A percentile compares a stretch with the other conserved stretches of the same genome.
phyloP scores from a whole-genome alignment of 371 early-diverging fungal genomes.

The Actinomucor elegans region DNA sequence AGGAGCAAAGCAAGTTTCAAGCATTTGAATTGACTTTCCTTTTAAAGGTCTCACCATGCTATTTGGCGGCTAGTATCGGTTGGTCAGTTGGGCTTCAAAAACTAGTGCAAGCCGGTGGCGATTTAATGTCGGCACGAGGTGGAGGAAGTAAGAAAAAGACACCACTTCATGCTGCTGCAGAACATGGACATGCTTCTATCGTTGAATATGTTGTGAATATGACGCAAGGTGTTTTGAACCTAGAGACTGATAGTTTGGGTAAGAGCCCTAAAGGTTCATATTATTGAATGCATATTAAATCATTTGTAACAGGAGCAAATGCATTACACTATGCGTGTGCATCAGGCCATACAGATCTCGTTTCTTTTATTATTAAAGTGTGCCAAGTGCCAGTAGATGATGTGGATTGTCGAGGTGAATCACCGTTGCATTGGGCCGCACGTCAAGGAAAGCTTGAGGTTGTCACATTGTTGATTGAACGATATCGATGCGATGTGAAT shows the following conservation, averaged over 20 bases:
- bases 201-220: slow-evolving; percentile 39
- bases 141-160: slow-evolving; percentile 39
- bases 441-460: slow-evolving; percentile 35
- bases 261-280: too few species aligned
- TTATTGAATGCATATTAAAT: too few species aligned
- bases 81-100: slow-evolving; percentile 42
- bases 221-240: slow-evolving; percentile 37
- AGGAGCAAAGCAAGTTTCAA: neutral
- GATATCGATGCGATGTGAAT: slow-evolving; percentile 34
- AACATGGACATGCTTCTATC: slow-evolving; percentile 37
- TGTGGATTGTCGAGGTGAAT: slow-evolving; percentile 26
- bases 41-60: slow-evolving; percentile 42
- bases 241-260: slow-evolving; percentile 37
- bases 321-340: slow-evolving; percentile 44
- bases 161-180: slow-evolving; percentile 42
- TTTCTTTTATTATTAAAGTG: slow-evolving; percentile 24
- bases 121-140: slow-evolving; percentile 41
- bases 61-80: slow-evolving; percentile 42
- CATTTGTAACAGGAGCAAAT: slow-evolving; percentile 30
- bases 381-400: slow-evolving; percentile 32
- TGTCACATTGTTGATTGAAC: slow-evolving; percentile 31
- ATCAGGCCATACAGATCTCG: slow-evolving; percentile 41
- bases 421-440: slow-evolving; percentile 44
- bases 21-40: too few species aligned
- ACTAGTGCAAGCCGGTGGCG: slow-evolving; percentile 42